Conservation (phyloP, 1,284 basidiomycete species). For the Ustilago esculenta region DNA sequence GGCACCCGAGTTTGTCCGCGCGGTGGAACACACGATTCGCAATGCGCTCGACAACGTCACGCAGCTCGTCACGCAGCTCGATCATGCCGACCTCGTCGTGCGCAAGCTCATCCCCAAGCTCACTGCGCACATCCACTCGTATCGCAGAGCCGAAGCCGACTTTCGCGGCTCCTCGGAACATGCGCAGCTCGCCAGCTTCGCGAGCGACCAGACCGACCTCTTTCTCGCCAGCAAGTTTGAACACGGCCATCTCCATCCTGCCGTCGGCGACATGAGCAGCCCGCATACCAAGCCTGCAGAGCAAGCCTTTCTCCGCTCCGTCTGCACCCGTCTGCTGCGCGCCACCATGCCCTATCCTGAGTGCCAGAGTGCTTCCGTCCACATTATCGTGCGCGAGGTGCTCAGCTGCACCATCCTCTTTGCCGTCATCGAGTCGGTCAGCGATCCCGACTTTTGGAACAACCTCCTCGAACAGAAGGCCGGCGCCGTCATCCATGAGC, state of each 20-base stretch:
- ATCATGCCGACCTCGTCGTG: slow-evolving; percentile 81
- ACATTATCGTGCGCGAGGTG: slow-evolving; percentile 81
- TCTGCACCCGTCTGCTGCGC: slow-evolving; percentile 78
- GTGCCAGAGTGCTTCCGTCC: slow-evolving; percentile 76
- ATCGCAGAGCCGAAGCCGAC: slow-evolving; percentile 87
- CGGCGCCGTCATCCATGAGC: slow-evolving; percentile 86
- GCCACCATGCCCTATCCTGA: slow-evolving; percentile 80
- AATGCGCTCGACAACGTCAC: slow-evolving; percentile 74
- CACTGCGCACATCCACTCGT: slow-evolving; percentile 87
- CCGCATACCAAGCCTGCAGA: slow-evolving; percentile 88
- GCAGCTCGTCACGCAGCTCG: slow-evolving; percentile 73
- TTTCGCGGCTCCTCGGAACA: slow-evolving; percentile 71
- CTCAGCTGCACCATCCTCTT: slow-evolving; percentile 81
- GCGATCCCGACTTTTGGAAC: slow-evolving; percentile 97
- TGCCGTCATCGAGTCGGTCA: slow-evolving; percentile 88
- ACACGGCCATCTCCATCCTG: slow-evolving; percentile 75
- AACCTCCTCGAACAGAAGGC: slow-evolving; percentile 87
- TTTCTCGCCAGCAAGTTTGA: slow-evolving; percentile 73
- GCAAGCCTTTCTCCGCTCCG: slow-evolving; percentile 79
- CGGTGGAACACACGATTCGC: slow-evolving; percentile 81
- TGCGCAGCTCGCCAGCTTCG: slow-evolving; percentile 22
- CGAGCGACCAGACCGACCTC: slow-evolving; percentile 71
- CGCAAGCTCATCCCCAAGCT: slow-evolving; percentile 84
- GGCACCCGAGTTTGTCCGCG: slow-evolving; percentile 84
- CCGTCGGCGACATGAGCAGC: slow-evolving; percentile 79